phyloP scores from a whole-genome alignment of 1,139 yeast genomes.

The Nakaseomyces glabratus region DNA sequence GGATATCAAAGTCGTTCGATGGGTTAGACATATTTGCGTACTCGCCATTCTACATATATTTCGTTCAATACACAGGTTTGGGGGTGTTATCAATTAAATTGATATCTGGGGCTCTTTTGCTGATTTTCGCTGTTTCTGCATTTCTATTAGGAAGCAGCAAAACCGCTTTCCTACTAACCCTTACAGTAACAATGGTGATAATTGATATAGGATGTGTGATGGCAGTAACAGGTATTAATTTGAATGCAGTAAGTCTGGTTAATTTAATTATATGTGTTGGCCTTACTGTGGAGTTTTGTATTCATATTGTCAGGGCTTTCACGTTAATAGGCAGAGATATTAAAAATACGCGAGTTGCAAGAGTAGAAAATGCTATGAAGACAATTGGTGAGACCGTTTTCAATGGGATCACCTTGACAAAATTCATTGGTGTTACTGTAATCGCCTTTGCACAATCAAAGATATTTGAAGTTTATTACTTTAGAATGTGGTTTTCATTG shows the following conservation, averaged over 20 bases:
- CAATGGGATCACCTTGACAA: slow-evolving; percentile 84
- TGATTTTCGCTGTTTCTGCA: slow-evolving; percentile 48
- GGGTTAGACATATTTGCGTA: slow-evolving; percentile 68
- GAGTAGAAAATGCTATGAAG: slow-evolving; percentile 48
- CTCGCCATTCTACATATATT: slow-evolving; percentile 86
- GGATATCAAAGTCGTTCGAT: slow-evolving; percentile 55
- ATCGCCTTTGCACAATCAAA: slow-evolving; percentile 78
- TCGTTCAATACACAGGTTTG: slow-evolving; percentile 75
- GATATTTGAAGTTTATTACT: slow-evolving; percentile 85
- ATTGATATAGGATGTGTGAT: slow-evolving; percentile 72
- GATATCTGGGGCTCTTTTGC: slow-evolving; percentile 45
- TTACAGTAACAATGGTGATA: slow-evolving; percentile 56
- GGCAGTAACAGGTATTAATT: slow-evolving; percentile 63
- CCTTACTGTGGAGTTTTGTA: slow-evolving; percentile 84
- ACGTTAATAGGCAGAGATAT: slow-evolving; percentile 36
- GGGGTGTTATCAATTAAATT: slow-evolving; percentile 48
- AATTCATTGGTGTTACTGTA: slow-evolving; percentile 77
- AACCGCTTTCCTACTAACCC: slow-evolving; percentile 48
- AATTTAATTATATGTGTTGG: slow-evolving; percentile 87
- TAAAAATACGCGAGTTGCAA: slow-evolving; percentile 29
- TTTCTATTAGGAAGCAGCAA: slow-evolving; percentile 58
- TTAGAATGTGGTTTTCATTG: slow-evolving; percentile 90
- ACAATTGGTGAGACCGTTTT: slow-evolving; percentile 82
- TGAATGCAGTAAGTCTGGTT: slow-evolving; percentile 85
- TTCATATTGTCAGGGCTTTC: slow-evolving; percentile 77